Conservation (phyloP, 2,329 filamentous ascomycete species). For the Claviceps monticola region DNA sequence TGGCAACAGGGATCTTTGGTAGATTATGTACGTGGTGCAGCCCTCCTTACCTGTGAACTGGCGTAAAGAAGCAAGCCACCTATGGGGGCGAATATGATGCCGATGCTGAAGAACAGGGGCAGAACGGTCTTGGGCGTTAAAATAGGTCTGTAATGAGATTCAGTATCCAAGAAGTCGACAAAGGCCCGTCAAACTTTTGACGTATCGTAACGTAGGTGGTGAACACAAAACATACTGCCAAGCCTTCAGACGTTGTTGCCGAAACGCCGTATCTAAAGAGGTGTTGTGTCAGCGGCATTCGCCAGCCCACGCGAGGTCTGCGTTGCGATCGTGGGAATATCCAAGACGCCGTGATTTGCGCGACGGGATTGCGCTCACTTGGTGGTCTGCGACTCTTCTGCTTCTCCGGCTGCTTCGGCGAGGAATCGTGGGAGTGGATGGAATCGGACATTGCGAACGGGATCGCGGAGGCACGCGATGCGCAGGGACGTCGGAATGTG, state of each 20-base stretch:
- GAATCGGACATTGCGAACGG: conserved; percentile 36
- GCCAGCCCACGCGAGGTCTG: not conserved
- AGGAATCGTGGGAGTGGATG: conserved; percentile 39
- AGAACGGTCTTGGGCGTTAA: conserved; percentile 88
- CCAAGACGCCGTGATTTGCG: conserved; percentile 5
- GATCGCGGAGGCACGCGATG: conserved; percentile 6
- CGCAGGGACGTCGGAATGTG: not conserved
- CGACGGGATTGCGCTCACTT: conserved; percentile 40
- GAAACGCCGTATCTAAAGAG: conserved; percentile 77
- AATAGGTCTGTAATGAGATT: conserved; percentile 53
- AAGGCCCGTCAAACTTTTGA: conserved; percentile 1
- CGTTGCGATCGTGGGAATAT: conserved; percentile 6
- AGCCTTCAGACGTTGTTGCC: conserved; percentile 92
- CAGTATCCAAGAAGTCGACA: conserved; percentile 20
- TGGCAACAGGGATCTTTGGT: not conserved
- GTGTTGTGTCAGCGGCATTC: not conserved
- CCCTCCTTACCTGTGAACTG: conserved; percentile 56
- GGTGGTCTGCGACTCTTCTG: conserved; percentile 84
- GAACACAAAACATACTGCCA: conserved; percentile 64
- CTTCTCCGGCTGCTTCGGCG: conserved; percentile 49
- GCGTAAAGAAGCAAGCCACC: conserved; percentile 78
- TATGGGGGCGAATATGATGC: conserved; percentile 85
- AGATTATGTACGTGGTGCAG: not conserved
- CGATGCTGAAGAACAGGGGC: conserved; percentile 81
- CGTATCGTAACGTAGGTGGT: not conserved